A percentile compares a stretch with the other conserved stretches of the same genome.
These are phyloP conservation scores for Phaeosphaeriaceae sp. DNA, from an alignment of 2,329 filamentous ascomycete species.

Conservation along the genomic window DNA sequence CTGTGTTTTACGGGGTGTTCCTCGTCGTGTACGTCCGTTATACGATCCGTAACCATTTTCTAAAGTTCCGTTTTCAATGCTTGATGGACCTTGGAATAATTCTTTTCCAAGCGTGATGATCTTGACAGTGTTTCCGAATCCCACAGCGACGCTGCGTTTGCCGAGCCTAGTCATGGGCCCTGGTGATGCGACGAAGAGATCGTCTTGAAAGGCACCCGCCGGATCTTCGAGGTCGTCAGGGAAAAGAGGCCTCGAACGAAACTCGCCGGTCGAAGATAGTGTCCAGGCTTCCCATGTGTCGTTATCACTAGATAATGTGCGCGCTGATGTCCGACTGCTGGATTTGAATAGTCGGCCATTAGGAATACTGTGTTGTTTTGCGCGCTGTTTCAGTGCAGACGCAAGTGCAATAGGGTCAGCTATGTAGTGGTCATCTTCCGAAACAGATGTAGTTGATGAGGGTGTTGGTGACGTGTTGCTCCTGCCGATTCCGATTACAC, in stretches of 20 bases:
- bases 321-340: conserved; percentile 4
- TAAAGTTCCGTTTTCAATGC: conserved; percentile 11
- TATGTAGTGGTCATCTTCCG: conserved; percentile 23
- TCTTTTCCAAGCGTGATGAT: conserved; percentile 71
- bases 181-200: conserved; percentile 69
- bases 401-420: conserved; percentile 19
- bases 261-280: conserved; percentile 55
- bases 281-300: conserved; percentile 63
- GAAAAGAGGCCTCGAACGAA: conserved; percentile 49
- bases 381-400: conserved; percentile 39
- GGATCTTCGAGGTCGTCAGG: conserved; percentile 23
- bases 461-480: conserved; percentile 42
- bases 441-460: conserved; percentile 36
- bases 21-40: conserved; percentile 17
- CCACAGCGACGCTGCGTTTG: conserved; percentile 69
- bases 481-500: conserved; percentile 68
- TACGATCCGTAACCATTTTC: conserved; percentile 18
- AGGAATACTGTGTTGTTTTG: conserved; percentile 21
- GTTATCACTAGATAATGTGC: conserved; percentile 19
- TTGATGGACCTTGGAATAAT: conserved; percentile 58
- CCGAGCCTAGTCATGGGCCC: conserved; percentile 71
- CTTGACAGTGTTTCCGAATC: conserved; percentile 75
- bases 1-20: conserved; percentile 20
- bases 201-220: conserved; percentile 41
- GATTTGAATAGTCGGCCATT: conserved; percentile 9